Evolutionary conservation across 208 protist species (phyloP), one percentile per base, ranked within the genome.

Genomic region (Crithidia mellificae): DNA sequence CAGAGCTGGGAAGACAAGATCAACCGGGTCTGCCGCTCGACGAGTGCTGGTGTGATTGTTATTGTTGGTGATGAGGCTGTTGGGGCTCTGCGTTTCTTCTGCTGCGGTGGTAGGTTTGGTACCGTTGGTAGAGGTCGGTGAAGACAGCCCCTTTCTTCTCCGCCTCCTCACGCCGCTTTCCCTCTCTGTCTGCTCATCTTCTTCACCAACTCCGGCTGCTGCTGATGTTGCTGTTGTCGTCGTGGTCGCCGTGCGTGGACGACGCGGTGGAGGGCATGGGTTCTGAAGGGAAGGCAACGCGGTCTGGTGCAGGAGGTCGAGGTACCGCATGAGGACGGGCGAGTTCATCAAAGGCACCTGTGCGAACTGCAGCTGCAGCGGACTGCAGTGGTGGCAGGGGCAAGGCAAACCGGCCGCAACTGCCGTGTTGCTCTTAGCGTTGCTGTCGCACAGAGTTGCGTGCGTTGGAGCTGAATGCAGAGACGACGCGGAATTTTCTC

Each of bases 311-410:
- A 72, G 59, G 32, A 63, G 25, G 20, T 68, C 65, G 5, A 78
- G 44, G 64, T 72, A 72, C 15, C 59, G 59, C 6, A 55, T 54
- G 4, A 74, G 59, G 38, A 63, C 51, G 24, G 63, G n/a, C 8
- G 52, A 68, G 46, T 49, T 3, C 62, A 75, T 41, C 9, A 50
- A 53, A n/a, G 64, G 50, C 53, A 82, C 63, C 56, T 71, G 68
- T 6, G 74, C 74, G 53, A 80, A 74, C 34, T 80, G 66, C 44
- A 71, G 58, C 44, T 65, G 55, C 6, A 75, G 43, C 9, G 59
- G 67, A 25, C 44, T 43, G 57, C 73, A 78, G 7, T 54, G 64
- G 24, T 61, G 34, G 52, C 72, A 77, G 2, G 24, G 19, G 25
- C 70, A 69, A 7, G 30, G 50, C 24, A 39, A 47, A 22, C 7